Base-by-base conservation (phyloP, 192 early-diverging fungal genomes). In the Coemansia sp. region DNA sequence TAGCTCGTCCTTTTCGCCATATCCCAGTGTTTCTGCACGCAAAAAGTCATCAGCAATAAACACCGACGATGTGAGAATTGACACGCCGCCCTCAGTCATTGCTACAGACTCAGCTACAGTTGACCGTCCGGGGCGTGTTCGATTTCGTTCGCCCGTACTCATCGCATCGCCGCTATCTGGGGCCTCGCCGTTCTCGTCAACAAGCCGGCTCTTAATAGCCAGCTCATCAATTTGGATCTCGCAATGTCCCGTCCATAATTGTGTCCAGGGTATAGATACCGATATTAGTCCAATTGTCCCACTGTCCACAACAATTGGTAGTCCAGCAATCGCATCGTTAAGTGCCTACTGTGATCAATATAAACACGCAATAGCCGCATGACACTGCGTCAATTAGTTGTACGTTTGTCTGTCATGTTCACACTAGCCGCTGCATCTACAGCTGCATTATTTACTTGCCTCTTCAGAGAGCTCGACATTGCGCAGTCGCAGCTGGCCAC, bases 21-120 rank as follows among this genome's bases (percentile, higher is more conserved):
- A 83, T 19, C 83, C 74, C 45, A 87, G 68, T 23, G 80, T 83
- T 55, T 87, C 87, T 19, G 85, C 81, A 41, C 85, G 84, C 41
- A 96, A 63, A 81, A 96, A 96, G 72, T 93, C 93, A 49, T 87
- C 92, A 8, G 94, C 94, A 60, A 96, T 89, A 65, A 90, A 89
- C 15, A 94, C 77, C 3, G 94, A 94, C 9, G 93, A 89, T 2
- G 90, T 60, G n/a, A 82, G 87, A 51, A 94, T 69, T 49, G 90
- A 84, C 19, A 83, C 86, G 2, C 85, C 78, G 49, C 88, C 87
- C 21, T 88, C 80, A 47, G 83, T 69, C 58, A 75, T 71, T 19
- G 71, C 65, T 17, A 83, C 72, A 9, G 77, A 74, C 43, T 73
- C 69, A 29, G 75, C 78, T 41, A 76, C 41, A 24, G 65, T 67